Evolutionary conservation across 1,139 yeast genomes (phyloP).

Genomic region (Taiozyma sp.): DNA sequence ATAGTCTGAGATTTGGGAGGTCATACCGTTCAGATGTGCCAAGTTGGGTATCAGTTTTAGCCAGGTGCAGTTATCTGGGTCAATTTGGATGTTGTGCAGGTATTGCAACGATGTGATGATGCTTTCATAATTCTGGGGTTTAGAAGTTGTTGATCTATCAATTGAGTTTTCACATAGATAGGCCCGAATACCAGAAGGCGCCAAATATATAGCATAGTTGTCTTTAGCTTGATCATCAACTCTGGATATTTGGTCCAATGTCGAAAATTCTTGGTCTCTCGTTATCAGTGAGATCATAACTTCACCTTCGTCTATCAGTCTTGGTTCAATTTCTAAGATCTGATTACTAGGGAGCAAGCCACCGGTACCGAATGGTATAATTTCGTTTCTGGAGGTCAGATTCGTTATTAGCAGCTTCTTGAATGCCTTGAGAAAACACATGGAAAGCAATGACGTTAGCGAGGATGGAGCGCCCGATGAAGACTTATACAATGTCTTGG

Average conservation of each 20-base stretch:
- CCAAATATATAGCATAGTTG: slow-evolving; percentile 52
- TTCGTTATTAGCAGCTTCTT: slow-evolving; percentile 49
- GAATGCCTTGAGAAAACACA: slow-evolving; percentile 58
- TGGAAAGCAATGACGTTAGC: slow-evolving; percentile 23
- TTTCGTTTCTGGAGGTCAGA: slow-evolving; percentile 35
- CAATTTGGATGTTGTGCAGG: slow-evolving; percentile 49
- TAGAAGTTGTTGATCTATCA: slow-evolving; percentile 35
- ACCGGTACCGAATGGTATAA: slow-evolving; percentile 54
- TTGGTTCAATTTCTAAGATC: slow-evolving; percentile 51
- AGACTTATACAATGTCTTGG: slow-evolving; percentile 29
- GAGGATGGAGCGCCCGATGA: slow-evolving; percentile 13
- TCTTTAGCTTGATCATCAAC: slow-evolving; percentile 16
- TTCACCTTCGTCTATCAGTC: slow-evolving; percentile 49
- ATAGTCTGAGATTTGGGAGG: slow-evolving; percentile 57
- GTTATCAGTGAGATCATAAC: slow-evolving; percentile 34
- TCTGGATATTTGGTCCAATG: slow-evolving; percentile 8
- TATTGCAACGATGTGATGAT: slow-evolving; percentile 45
- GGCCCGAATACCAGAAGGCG: slow-evolving; percentile 76
- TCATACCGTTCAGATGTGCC: slow-evolving; percentile 62
- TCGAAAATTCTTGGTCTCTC: slow-evolving; percentile 26
- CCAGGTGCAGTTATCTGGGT: slow-evolving; percentile 37
- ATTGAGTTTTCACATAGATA: slow-evolving; percentile 46
- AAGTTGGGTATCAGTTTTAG: slow-evolving; percentile 63
- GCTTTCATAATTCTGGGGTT: slow-evolving; percentile 48
- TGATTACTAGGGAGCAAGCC: slow-evolving; percentile 29